These are phyloP conservation scores for Vachellia pachyceras DNA, from an alignment of 306 rosid species.

Conservation along the genomic window DNA sequence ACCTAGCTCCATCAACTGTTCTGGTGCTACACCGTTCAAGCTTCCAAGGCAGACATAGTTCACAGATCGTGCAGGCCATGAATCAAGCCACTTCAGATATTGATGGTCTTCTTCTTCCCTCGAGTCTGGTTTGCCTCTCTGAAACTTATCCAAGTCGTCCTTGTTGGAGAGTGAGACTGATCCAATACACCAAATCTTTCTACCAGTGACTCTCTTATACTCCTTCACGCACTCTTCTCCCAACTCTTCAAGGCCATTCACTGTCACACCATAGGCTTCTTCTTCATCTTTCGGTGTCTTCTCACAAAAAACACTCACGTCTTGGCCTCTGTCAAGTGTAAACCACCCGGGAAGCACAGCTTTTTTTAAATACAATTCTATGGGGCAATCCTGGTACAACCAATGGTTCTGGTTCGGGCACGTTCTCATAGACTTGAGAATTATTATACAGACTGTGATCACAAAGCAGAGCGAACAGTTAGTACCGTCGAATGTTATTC, in stretches of 20 bases:
- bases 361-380: conserved; percentile 30
- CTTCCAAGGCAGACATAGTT: conserved; percentile 65
- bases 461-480: conserved; percentile 45
- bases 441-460: neutral
- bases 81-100: conserved; percentile 51
- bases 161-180: conserved; percentile 49
- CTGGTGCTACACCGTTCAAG: conserved; percentile 37
- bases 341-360: conserved; percentile 30
- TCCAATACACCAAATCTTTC: conserved; percentile 57
- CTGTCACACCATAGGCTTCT: conserved; percentile 43
- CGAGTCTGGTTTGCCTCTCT: conserved; percentile 50
- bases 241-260: conserved; percentile 54
- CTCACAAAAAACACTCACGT: neutral
- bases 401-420: conserved; percentile 24
- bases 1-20: conserved; percentile 55
- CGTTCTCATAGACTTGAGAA: conserved; percentile 24
- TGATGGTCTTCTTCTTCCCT: neutral
- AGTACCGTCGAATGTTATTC: conserved; percentile 50
- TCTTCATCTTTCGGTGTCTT: neutral
- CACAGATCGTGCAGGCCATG: conserved; percentile 45
- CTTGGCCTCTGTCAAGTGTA: neutral
- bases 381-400: conserved; percentile 37
- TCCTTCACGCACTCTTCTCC: conserved; percentile 42
- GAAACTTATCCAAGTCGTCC: conserved; percentile 36
- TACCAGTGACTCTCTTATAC: conserved; percentile 17